These are phyloP conservation scores for Colletotrichum caudatum DNA, from an alignment of 2,329 filamentous ascomycete species.

Conservation along the genomic window DNA sequence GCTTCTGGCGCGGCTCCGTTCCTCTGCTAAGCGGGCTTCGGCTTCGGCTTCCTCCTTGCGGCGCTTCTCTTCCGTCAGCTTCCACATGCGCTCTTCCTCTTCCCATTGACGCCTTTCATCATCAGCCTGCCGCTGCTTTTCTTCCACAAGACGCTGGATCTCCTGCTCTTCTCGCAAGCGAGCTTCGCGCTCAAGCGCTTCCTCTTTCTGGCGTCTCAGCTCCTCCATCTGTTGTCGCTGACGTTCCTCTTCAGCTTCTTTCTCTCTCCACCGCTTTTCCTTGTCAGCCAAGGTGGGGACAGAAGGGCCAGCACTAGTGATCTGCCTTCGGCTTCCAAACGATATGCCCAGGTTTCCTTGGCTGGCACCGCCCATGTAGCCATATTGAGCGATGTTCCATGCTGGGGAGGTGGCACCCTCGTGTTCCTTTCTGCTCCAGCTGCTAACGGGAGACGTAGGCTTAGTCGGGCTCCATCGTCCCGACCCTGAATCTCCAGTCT, in stretches of 20 bases:
- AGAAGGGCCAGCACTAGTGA: constrained; percentile 82
- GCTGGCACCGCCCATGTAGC: constrained; percentile 97
- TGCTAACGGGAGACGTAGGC: constrained; percentile 75
- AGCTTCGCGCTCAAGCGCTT: constrained; percentile 68
- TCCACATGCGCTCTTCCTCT: constrained; percentile 82
- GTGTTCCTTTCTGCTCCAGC: constrained; percentile 89
- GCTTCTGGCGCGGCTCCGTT: constrained; percentile 71
- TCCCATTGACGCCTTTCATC: constrained; percentile 81
- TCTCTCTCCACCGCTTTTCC: constrained; percentile 73
- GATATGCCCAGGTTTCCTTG: constrained; percentile 95
- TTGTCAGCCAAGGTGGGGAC: constrained; percentile 89
- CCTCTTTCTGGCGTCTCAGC: constrained; percentile 60
- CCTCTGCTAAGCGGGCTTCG: constrained; percentile 74
- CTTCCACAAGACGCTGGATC: constrained; percentile 68
- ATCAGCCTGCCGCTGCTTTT: constrained; percentile 71
- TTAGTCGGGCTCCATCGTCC: constrained; percentile 74
- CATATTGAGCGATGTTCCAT: constrained; percentile 99
- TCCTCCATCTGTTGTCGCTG: constrained; percentile 67
- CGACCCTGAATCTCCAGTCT: constrained; percentile 65
- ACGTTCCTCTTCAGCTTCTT: constrained; percentile 70
- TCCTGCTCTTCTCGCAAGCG: constrained; percentile 75
- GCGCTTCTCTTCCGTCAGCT: constrained; percentile 78
- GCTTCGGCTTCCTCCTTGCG: constrained; percentile 79
- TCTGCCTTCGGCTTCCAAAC: constrained; percentile 92
- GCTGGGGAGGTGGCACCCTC: constrained; percentile 86